Evolutionary conservation across 768 basidiomycete genomes (phyloP), one percentile per base, ranked within the genome.

Genomic region (Cystofilobasidium capitatum): DNA sequence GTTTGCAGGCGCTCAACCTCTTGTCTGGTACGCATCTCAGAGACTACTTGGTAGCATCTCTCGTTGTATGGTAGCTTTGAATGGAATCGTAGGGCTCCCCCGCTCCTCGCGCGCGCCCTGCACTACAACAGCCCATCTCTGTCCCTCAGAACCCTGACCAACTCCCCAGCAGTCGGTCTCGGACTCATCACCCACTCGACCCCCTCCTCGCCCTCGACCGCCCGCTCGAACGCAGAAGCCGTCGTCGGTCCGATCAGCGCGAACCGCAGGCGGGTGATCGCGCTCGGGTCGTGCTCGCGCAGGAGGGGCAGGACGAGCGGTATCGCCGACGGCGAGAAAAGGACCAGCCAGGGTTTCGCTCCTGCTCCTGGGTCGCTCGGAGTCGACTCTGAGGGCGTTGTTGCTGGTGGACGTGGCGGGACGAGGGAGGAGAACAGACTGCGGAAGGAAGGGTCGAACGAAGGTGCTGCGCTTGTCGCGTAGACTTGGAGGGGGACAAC

Each of bases 191-290:
- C 2, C 14, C 54, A 39, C 31, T 58, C 54, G n/a, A 51, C 14
- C 13, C 47, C 24, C 17, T 36, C 36, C 26, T 36, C 55, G 16
- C 13, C 26, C 20, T 14, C 54, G 3, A 42, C 35, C 66, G 51
- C 42, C 33, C n/a, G 17, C 13, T 24, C 33, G 29, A 62, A 42
- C 13, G 66, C 66, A 10, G 39, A 29, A 0, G 42, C 44, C 1
- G 66, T 68, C 51, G 66, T 68, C 20, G 66, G 66, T 9, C 66
- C 66, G n/a, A 68, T 68, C 22, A 54, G 42, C 22, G 61, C 66
- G 33, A 45, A 68, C 17, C 60, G 24, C 4, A 57, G 40, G 45
- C 17, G 29, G 1, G 29, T 42, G 16, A 45, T 20, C 55, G 39
- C 40, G 13, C 49, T 40, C n/a, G 16, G 29, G 6, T 12, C 2